Conservation (phyloP, 441 rosid genomes). For the Pelargonium australe region DNA sequence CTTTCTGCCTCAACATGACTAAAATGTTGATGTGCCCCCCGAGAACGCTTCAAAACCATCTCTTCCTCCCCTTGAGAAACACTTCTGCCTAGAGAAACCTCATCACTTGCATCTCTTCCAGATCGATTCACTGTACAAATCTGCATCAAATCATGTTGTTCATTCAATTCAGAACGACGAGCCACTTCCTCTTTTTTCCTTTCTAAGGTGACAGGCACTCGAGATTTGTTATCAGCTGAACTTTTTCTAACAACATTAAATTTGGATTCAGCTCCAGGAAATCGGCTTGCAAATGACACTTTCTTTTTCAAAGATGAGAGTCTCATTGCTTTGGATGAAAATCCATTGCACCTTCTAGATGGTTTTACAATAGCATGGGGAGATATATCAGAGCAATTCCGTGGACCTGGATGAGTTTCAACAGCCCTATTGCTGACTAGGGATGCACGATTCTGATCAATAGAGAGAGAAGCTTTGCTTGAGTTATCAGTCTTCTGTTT, state of each 20-base stretch:
- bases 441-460: slow-evolving; percentile 21
- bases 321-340: slow-evolving; percentile 31
- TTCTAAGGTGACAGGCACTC: slow-evolving; percentile 27
- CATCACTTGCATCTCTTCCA: slow-evolving; percentile 29
- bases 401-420: slow-evolving; percentile 22
- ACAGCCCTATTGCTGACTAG: slow-evolving; percentile 24
- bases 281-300: slow-evolving; percentile 24
- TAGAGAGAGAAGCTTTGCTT: slow-evolving; percentile 30
- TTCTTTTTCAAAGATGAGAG: slow-evolving; percentile 35
- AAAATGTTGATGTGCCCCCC: slow-evolving; percentile 17
- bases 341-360: slow-evolving; percentile 19
- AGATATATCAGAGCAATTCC: slow-evolving; percentile 21
- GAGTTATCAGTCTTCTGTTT: slow-evolving; percentile 26
- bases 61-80: slow-evolving; percentile 29
- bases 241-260: slow-evolving; percentile 23
- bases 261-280: slow-evolving; percentile 29
- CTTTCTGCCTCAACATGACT: slow-evolving; percentile 22
- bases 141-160: slow-evolving; percentile 30
- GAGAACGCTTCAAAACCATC: slow-evolving; percentile 30
- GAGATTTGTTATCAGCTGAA: slow-evolving; percentile 31
- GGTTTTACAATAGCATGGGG: slow-evolving; percentile 25
- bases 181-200: slow-evolving; percentile 32
- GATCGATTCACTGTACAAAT: slow-evolving; percentile 29
- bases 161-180: slow-evolving; percentile 40
- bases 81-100: slow-evolving; percentile 26